A percentile compares a stretch with the other conserved stretches of the same genome.
Conservation (phyloP, 2,329 filamentous ascomycete genomes). For the Fusarium mundagurra region DNA sequence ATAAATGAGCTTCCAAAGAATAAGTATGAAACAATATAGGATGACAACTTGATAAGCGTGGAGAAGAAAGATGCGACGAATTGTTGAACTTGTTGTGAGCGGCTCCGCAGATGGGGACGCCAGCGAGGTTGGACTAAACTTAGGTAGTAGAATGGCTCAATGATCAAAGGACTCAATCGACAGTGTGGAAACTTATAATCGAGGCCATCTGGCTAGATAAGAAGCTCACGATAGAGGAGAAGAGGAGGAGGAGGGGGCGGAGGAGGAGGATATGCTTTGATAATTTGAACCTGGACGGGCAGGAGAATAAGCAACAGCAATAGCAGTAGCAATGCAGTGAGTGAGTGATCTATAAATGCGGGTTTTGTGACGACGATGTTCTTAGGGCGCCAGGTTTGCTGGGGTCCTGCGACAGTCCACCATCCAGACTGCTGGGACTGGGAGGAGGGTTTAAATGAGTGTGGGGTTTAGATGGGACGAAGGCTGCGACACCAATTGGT, state of each 20-base stretch:
- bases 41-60: conserved; percentile 4
- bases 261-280: neutral
- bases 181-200: conserved; percentile 1
- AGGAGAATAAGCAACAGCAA: conserved; percentile 3
- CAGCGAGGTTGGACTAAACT: neutral
- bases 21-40: neutral
- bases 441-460: conserved; percentile 39
- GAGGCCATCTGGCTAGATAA: conserved; percentile 2
- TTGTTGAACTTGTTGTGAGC: neutral
- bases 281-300: conserved; percentile 2
- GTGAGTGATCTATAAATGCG: conserved; percentile 32
- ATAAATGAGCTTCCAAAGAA: conserved; percentile 12
- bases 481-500: conserved; percentile 34
- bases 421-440: conserved; percentile 36
- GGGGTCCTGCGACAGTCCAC: conserved; percentile 30
- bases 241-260: too few relatives aligned
- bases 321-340: neutral
- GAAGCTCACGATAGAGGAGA: neutral
- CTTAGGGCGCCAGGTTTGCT: conserved; percentile 28
- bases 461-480: conserved; percentile 43
- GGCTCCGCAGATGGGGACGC: neutral
- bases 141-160: neutral
- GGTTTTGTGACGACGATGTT: conserved; percentile 28
- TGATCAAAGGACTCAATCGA: conserved; percentile 5
- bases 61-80: neutral